Evolutionary conservation across 2,329 filamentous ascomycete species (phyloP), one percentile per base, ranked within the genome.

Genomic region (Aspergillus japonicus): DNA sequence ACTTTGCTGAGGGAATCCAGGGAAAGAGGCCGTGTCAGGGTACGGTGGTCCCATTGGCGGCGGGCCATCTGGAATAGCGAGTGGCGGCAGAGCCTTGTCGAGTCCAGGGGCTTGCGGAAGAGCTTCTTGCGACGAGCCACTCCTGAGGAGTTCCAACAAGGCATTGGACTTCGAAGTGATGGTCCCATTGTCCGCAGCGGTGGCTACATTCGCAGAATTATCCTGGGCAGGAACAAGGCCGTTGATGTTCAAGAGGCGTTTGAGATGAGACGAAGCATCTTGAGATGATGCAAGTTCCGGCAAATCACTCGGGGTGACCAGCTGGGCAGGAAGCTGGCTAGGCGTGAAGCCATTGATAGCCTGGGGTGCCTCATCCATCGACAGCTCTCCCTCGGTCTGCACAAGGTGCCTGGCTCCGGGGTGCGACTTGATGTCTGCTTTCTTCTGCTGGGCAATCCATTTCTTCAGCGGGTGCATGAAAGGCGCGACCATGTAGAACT

Each of bases 401-500:
- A 78, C 72, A 5, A 79, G 68, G 33, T 83, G 78, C 14, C 75
- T 73, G 33, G 72, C 74, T 42, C 72, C 79, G 29, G 77, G 68
- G 19, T 75, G 73, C 63, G 78, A 79, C 66, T 80, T 79, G 8
- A 81, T 80, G 67, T 91, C 90, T n/a, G 84, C 82, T 77, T 89
- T 92, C 79, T 86, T 89, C 77, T 96, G 91, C 64, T 89, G 85
- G n/a, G 87, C 81, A 50, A 98, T 92, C 93, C 93, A 98, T 73
- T 91, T 92, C 76, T 92, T 93, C 52, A 99, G 77, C 5, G 87
- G 90, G 1, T 87, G 87, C 57, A 98, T 81, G 72, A 99, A 99
- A 0, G 94, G 93, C 0, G 92, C 92, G 19, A 99, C 95, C 91
- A 98, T 97, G 77, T 97, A 99, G 74, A 97, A 98, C 71, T 94